Percentiles rank a stretch among this genome's conserved stretches.
Conservation (phyloP, 1,284 basidiomycete genomes). For the Naganishia albida region DNA sequence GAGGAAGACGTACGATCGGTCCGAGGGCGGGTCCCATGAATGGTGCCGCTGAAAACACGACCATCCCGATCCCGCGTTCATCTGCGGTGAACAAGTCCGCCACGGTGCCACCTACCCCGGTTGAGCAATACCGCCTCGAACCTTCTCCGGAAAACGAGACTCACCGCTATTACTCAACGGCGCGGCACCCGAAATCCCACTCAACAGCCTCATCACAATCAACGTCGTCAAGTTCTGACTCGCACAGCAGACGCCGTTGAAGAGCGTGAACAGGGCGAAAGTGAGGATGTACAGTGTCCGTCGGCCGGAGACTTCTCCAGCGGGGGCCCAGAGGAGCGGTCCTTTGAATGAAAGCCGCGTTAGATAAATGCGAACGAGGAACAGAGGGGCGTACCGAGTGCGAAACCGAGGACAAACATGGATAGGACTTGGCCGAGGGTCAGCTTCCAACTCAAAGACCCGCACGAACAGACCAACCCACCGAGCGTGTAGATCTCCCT, state of each 20-base stretch:
- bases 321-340: slow-evolving; percentile 41
- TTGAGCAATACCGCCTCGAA: slow-evolving; percentile 55
- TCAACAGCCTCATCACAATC: slow-evolving; percentile 55
- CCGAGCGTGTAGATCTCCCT: slow-evolving; percentile 36
- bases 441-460: not conserved
- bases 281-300: slow-evolving; percentile 52
- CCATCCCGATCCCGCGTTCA: slow-evolving; percentile 51
- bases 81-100: slow-evolving; percentile 47
- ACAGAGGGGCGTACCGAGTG: slow-evolving; percentile 1
- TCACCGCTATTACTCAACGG: slow-evolving; percentile 57
- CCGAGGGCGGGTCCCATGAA: slow-evolving; percentile 61
- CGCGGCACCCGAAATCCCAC: slow-evolving; percentile 52
- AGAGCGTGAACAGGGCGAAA: slow-evolving; percentile 52
- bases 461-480: not conserved
- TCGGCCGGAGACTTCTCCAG: slow-evolving; percentile 45
- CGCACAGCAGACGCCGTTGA: slow-evolving; percentile 54
- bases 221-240: slow-evolving; percentile 52
- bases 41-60: slow-evolving; percentile 64
- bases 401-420: slow-evolving; percentile 37
- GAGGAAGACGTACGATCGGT: slow-evolving; percentile 43
- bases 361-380: too few species aligned
- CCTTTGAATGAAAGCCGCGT: not conserved
- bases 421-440: slow-evolving; percentile 32
- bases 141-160: slow-evolving; percentile 56
- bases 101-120: slow-evolving; percentile 22